These are phyloP conservation scores for Ophiostoma ulmi DNA, from an alignment of 2,329 filamentous ascomycete genomes.

Conservation along the genomic window DNA sequence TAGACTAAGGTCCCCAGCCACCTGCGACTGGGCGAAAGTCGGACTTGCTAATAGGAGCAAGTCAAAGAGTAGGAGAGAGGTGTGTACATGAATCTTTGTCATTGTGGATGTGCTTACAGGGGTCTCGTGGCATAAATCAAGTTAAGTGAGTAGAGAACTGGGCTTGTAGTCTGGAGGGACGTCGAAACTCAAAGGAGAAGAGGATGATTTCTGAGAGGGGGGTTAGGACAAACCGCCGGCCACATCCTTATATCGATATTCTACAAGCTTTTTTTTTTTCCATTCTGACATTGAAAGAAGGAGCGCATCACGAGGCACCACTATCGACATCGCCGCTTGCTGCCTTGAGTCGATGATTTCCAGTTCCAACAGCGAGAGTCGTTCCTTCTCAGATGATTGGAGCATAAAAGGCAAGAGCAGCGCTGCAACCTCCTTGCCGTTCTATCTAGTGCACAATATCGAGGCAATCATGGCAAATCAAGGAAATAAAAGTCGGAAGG, in stretches of 20 bases:
- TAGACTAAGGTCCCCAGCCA: slow-evolving; percentile 9
- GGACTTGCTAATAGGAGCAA: not conserved
- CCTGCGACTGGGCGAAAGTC: slow-evolving; percentile 13
- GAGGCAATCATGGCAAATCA: not conserved
- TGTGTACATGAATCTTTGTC: not conserved
- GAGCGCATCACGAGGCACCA: not conserved
- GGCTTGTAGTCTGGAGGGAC: not conserved
- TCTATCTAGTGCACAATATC: not conserved
- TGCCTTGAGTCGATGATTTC: not conserved
- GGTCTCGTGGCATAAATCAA: not conserved
- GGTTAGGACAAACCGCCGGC: not conserved
- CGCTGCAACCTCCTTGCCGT: not conserved
- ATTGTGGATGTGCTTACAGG: not conserved
- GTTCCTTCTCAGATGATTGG: not conserved
- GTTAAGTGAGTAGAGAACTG: not conserved
- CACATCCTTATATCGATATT: not conserved
- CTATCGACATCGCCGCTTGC: not conserved
- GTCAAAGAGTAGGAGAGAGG: not conserved
- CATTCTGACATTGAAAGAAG: not conserved
- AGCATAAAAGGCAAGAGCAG: not conserved
- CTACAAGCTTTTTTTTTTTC: not conserved
- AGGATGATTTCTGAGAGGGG: not conserved
- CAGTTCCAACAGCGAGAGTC: not conserved
- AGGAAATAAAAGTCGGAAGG: not conserved
- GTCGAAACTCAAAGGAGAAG: not conserved